Conservation (phyloP, 1,139 yeast species). For the Hansenula sp. region DNA sequence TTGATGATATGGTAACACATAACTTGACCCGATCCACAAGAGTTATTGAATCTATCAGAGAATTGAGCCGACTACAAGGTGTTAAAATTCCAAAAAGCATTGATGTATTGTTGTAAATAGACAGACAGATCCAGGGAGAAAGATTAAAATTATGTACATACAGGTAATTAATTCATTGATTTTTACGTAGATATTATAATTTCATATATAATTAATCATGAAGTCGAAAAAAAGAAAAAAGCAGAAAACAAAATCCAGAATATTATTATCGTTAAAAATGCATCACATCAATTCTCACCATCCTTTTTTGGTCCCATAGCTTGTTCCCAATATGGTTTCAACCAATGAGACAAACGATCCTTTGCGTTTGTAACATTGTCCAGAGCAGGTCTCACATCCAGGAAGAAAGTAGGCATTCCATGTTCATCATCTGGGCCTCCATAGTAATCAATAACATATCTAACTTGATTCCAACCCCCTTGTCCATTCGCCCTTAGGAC, state of each 20-base stretch:
- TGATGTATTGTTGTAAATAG: neutral
- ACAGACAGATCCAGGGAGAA: too few species aligned
- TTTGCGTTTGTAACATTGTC: constrained; percentile 59
- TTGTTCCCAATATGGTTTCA: constrained; percentile 33
- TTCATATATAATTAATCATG: too few species aligned
- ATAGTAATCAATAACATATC: constrained; percentile 95
- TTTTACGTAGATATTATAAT: too few species aligned
- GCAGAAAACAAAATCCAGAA: too few species aligned
- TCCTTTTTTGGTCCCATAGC: constrained; percentile 18
- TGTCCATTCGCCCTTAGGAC: constrained; percentile 54
- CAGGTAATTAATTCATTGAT: too few species aligned
- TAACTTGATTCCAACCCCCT: constrained; percentile 54
- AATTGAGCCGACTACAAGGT: constrained; percentile 7
- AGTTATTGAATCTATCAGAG: constrained; percentile 7
- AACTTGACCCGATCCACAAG: constrained; percentile 1
- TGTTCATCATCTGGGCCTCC: constrained; percentile 89
- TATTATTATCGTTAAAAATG: too few species aligned
- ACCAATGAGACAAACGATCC: constrained; percentile 61
- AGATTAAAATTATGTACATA: too few species aligned
- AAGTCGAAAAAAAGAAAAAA: too few species aligned
- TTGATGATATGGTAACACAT: constrained; percentile 30
- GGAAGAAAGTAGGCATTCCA: constrained; percentile 84
- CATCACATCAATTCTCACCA: too few species aligned
- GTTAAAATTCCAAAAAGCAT: constrained; percentile 11
- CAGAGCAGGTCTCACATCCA: constrained; percentile 94